Evolutionary conservation across 2,329 filamentous ascomycete species (phyloP).

Genomic region (Clonostachys rhizophaga): DNA sequence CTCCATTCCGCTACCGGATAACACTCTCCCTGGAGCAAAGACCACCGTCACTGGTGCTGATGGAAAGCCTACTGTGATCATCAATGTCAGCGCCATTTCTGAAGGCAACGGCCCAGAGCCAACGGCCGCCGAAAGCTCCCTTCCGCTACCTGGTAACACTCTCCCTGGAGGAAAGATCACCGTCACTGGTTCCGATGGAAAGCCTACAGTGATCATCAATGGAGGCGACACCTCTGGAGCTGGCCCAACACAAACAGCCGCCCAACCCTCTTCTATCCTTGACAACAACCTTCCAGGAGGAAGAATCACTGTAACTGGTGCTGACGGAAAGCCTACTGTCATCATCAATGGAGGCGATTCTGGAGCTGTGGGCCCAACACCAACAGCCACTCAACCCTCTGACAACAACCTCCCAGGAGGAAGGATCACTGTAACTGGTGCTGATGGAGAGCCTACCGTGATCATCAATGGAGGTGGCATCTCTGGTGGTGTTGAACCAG

Average conservation of each 20-base stretch:
- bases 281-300: not conserved
- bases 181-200: slow-evolving; percentile 1
- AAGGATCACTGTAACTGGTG: not conserved
- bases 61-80: slow-evolving; percentile 2
- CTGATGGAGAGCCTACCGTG: slow-evolving; percentile 1
- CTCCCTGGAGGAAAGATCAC: not conserved
- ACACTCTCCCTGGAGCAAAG: not conserved
- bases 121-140: too few relatives aligned
- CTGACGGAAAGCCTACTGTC: slow-evolving; percentile 2
- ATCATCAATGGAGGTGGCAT: slow-evolving; percentile 1
- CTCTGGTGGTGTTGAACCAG: not conserved
- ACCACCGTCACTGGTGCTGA: not conserved
- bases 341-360: slow-evolving; percentile 1
- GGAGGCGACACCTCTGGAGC: not conserved
- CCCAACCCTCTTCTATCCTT: not conserved
- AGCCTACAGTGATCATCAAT: slow-evolving; percentile 3
- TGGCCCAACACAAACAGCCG: not conserved
- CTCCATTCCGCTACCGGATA: not conserved
- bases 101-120: not conserved
- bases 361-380: too few relatives aligned
- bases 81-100: not conserved
- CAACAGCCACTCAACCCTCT: not conserved
- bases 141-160: not conserved
- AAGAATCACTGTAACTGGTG: not conserved
- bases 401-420: not conserved